These are phyloP conservation scores for Penicillium verhagenii DNA, from an alignment of 495 filamentous ascomycete genomes.

Conservation along the genomic window DNA sequence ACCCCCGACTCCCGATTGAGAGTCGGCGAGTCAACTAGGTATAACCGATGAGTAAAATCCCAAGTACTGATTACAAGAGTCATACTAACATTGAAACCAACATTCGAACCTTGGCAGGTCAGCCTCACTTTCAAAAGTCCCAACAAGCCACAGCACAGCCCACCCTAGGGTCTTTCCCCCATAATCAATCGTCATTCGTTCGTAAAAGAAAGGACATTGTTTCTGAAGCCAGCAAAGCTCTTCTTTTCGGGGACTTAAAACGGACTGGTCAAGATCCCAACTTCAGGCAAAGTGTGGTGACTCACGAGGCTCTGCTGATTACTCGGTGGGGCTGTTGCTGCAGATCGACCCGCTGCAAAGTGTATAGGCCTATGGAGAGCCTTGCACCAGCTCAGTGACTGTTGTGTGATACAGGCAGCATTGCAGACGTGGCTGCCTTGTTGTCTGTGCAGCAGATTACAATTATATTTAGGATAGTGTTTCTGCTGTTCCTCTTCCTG, in stretches of 20 bases:
- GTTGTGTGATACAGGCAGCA: neutral
- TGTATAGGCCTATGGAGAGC: neutral
- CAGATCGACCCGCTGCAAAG: neutral
- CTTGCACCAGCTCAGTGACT: neutral
- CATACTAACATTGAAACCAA: no score
- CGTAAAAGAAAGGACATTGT: no score
- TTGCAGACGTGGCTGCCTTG: slow-evolving; percentile 3
- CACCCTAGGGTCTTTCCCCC: no score
- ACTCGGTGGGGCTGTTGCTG: neutral
- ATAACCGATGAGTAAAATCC: no score
- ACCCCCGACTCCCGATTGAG: no score
- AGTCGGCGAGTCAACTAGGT: no score
- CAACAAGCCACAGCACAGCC: neutral
- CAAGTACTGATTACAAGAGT: no score
- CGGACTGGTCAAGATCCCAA: neutral
- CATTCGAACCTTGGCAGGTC: no score
- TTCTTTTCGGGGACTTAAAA: neutral
- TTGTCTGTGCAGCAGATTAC: neutral
- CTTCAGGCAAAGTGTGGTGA: neutral
- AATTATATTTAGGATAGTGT: neutral
- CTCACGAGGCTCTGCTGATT: slow-evolving; percentile 3
- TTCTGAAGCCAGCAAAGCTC: no score
- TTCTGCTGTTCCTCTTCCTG: neutral
- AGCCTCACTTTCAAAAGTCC: neutral
- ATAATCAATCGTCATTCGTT: neutral